phyloP scores from a whole-genome alignment of 2,329 filamentous ascomycete species.

The Penicillium freii region DNA sequence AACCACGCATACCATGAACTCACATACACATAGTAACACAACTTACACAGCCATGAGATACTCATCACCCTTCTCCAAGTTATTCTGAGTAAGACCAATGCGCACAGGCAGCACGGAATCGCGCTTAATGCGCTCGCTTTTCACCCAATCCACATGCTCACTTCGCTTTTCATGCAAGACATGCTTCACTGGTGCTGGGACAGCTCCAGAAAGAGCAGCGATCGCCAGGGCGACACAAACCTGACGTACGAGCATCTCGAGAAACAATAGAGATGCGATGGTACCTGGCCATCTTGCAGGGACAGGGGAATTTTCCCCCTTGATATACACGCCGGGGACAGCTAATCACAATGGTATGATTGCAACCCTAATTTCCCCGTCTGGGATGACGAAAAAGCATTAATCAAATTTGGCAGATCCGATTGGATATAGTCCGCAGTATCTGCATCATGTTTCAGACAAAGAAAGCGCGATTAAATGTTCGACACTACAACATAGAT shows the following conservation, averaged over 20 bases:
- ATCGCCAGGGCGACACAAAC: conserved; percentile 20
- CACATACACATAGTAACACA: background rate
- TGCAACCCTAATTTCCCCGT: conserved; percentile 9
- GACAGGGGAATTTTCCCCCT: background rate
- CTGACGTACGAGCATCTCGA: conserved; percentile 19
- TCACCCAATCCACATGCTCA: conserved; percentile 38
- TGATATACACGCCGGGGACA: conserved; percentile 17
- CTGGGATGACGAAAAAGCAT: background rate
- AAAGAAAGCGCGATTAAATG: conserved; percentile 1
- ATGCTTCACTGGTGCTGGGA: conserved; percentile 34
- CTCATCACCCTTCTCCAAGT: conserved; percentile 46
- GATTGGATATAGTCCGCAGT: conserved; percentile 15
- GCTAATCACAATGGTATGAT: conserved; percentile 2
- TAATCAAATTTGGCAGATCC: background rate
- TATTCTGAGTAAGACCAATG: conserved; percentile 49
- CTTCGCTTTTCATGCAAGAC: conserved; percentile 46
- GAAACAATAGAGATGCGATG: background rate
- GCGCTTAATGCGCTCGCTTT: conserved; percentile 36
- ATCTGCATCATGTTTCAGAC: conserved; percentile 17
- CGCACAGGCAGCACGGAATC: conserved; percentile 44
- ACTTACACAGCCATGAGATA: conserved; percentile 44
- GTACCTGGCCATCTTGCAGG: background rate
- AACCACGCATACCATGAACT: background rate
- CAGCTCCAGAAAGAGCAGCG: conserved; percentile 25
- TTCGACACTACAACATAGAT: background rate